These are phyloP conservation scores for Solanum chmielewskii DNA, from an alignment of 257 asterid genomes.

Conservation along the genomic window DNA sequence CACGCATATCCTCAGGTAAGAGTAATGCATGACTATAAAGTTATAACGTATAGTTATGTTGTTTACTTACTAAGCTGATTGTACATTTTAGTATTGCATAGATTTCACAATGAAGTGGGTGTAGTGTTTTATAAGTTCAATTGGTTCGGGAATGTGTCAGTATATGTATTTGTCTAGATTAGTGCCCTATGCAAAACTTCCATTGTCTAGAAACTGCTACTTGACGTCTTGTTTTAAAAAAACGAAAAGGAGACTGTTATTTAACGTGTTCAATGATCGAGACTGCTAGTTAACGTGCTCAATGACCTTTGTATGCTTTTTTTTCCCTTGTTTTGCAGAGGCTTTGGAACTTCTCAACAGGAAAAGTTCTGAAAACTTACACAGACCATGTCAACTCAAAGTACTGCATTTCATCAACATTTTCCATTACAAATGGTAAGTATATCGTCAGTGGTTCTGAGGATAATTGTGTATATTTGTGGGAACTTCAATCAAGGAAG, in stretches of 20 bases:
- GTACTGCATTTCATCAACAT: conserved; percentile 68
- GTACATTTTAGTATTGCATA: neutral
- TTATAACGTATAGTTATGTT: neutral
- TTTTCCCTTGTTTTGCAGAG: conserved; percentile 38
- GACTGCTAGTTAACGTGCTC: neutral
- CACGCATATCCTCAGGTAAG: neutral
- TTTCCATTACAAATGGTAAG: conserved; percentile 79
- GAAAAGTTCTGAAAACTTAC: conserved; percentile 85
- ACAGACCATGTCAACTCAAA: conserved; percentile 74
- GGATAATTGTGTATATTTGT: conserved; percentile 65
- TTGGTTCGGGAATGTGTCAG: neutral
- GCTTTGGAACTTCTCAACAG: conserved; percentile 80
- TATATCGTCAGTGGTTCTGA: conserved; percentile 94
- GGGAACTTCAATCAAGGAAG: conserved; percentile 91
- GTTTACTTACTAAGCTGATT: neutral
- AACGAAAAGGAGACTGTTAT: neutral
- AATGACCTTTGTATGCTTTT: neutral
- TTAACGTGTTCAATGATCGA: neutral
- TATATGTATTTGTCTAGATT: neutral
- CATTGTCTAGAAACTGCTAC: neutral
- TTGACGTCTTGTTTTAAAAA: neutral
- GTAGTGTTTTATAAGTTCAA: neutral
- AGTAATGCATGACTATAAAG: neutral
- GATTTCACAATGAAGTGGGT: neutral
- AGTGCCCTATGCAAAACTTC: neutral